Evolutionary conservation across 2,329 filamentous ascomycete genomes (phyloP).

Genomic region (Alternaria metachromatica): DNA sequence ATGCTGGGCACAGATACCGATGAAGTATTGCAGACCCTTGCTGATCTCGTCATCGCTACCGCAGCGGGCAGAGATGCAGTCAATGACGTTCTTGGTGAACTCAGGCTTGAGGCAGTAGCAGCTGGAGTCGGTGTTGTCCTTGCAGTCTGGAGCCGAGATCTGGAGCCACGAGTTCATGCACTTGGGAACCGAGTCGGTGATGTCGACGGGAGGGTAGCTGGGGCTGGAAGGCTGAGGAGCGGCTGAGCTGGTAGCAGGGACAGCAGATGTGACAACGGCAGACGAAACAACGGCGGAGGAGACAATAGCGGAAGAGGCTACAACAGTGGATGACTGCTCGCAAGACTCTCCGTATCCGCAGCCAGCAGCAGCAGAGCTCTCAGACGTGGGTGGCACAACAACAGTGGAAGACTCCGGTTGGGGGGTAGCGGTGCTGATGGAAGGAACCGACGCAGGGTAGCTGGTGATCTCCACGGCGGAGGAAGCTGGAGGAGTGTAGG

Average conservation of each 20-base stretch:
- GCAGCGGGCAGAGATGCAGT: conserved; percentile 81
- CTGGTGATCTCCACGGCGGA: background rate
- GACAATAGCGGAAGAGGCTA: conserved; percentile 6
- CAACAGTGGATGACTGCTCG: conserved; percentile 17
- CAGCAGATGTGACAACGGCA: conserved; percentile 1
- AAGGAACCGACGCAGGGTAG: background rate
- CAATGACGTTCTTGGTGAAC: conserved; percentile 80
- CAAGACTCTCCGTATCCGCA: conserved; percentile 25
- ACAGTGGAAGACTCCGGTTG: conserved; percentile 8
- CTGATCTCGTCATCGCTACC: conserved; percentile 67
- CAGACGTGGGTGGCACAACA: conserved; percentile 8
- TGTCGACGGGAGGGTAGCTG: conserved; percentile 30
- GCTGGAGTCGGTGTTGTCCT: conserved; percentile 77
- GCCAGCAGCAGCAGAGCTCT: conserved; percentile 8
- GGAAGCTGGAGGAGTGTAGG: conserved; percentile 11
- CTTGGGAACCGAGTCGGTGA: conserved; percentile 77
- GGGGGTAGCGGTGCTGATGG: conserved; percentile 14
- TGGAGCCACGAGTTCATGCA: conserved; percentile 90
- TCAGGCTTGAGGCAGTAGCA: conserved; percentile 86
- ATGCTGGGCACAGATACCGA: conserved; percentile 85
- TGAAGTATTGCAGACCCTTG: conserved; percentile 80
- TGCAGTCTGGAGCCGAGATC: conserved; percentile 70
- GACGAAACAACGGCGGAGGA: background rate
- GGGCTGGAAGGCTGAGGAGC: conserved; percentile 28
- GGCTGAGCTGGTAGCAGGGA: conserved; percentile 17